Evolutionary conservation across 495 filamentous ascomycete genomes (phyloP).

Genomic region (Neurospora intermedia): DNA sequence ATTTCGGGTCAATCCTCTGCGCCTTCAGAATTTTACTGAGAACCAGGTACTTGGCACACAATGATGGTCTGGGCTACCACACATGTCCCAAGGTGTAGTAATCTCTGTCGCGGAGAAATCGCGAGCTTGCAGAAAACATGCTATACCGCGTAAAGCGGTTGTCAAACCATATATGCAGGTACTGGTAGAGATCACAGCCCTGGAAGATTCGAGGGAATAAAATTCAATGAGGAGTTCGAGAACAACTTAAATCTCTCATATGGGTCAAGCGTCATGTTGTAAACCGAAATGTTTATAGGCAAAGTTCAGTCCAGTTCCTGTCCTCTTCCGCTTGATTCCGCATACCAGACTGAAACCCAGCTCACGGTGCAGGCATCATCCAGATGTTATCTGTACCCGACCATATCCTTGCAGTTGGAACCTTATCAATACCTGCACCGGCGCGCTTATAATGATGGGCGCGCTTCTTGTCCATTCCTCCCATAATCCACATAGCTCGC

Average conservation of each 20-base stretch:
- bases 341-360: not conserved
- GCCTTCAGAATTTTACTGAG: not conserved
- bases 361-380: not conserved
- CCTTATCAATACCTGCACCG: not conserved
- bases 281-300: not conserved
- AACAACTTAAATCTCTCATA: not conserved
- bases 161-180: not conserved
- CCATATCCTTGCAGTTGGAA: not conserved
- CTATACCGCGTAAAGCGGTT: not conserved
- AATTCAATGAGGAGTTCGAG: not conserved
- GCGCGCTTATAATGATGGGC: not conserved
- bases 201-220: not conserved
- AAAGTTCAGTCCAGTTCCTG: not conserved
- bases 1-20: not conserved
- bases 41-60: not conserved
- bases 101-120: not conserved
- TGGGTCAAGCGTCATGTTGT: not conserved
- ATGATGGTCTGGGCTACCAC: not conserved
- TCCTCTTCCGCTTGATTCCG: not conserved
- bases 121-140: not conserved
- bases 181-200: not conserved
- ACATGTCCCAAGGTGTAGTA: not conserved
- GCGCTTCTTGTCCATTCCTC: not conserved
- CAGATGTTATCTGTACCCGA: not conserved
- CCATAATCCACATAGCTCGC: not conserved